phyloP scores from a whole-genome alignment of 495 filamentous ascomycete genomes.

The Achaetomiella virescens region DNA sequence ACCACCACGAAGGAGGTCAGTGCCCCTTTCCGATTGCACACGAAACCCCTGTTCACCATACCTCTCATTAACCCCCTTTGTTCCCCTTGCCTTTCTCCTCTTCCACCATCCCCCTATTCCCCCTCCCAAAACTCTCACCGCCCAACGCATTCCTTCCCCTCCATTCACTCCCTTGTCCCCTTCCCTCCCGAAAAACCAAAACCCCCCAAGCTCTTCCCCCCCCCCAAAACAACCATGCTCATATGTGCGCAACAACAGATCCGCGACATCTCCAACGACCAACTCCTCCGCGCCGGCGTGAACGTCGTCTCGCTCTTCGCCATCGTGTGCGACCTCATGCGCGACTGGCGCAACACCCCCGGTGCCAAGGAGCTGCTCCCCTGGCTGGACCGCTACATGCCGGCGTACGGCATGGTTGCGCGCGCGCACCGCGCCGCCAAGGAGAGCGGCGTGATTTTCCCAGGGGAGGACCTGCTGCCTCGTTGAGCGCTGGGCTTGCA shows the following conservation, averaged over 20 bases:
- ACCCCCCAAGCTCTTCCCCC: neutral
- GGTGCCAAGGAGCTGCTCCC: slow-evolving; percentile 57
- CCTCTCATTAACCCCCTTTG: no score
- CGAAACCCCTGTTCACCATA: no score
- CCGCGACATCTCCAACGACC: slow-evolving; percentile 53
- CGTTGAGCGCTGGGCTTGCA: neutral
- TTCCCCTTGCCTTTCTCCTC: no score
- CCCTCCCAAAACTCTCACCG: neutral
- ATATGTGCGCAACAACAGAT: slow-evolving; percentile 28
- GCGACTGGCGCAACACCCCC: slow-evolving; percentile 69
- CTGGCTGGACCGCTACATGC: slow-evolving; percentile 54
- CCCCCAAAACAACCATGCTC: slow-evolving; percentile 12
- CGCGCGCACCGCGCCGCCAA: slow-evolving; percentile 40
- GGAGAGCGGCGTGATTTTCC: slow-evolving; percentile 36
- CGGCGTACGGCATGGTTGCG: slow-evolving; percentile 42
- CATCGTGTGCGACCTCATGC: slow-evolving; percentile 69
- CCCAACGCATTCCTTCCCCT: neutral
- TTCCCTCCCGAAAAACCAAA: neutral
- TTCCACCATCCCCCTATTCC: neutral
- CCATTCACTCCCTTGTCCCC: neutral
- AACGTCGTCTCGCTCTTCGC: slow-evolving; percentile 58
- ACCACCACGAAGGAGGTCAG: slow-evolving; percentile 45
- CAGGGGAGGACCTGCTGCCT: slow-evolving; percentile 39
- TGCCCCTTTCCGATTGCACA: neutral
- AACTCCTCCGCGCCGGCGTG: slow-evolving; percentile 63